phyloP scores from a whole-genome alignment of 1,284 basidiomycete species.

The Marasmius fiardii region DNA sequence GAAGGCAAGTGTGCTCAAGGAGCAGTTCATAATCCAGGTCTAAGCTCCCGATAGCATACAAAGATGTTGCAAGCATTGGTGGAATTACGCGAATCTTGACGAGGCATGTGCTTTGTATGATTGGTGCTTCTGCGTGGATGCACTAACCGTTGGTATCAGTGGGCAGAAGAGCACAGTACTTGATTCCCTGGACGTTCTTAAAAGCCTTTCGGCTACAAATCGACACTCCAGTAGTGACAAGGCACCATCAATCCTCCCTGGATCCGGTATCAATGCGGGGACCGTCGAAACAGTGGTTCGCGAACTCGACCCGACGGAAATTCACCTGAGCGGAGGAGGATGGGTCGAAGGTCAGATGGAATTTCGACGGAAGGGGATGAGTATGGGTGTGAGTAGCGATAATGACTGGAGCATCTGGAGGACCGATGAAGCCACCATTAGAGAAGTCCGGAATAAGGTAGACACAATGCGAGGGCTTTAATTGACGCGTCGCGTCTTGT shows the following conservation, averaged over 20 bases:
- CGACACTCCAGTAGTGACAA: slow-evolving; percentile 24
- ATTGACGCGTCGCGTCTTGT: too few relatives aligned
- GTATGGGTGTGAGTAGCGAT: slow-evolving; percentile 57
- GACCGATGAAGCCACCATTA: slow-evolving; percentile 50
- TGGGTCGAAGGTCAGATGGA: slow-evolving; percentile 55
- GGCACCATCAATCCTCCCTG: slow-evolving; percentile 58
- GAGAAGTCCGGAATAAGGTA: slow-evolving; percentile 45
- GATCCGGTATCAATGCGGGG: slow-evolving; percentile 63
- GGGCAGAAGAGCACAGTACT: slow-evolving; percentile 45
- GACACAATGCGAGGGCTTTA: slow-evolving; percentile 14
- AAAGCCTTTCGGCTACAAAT: slow-evolving; percentile 35
- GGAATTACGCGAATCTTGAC: slow-evolving; percentile 75
- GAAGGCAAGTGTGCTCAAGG: slow-evolving; percentile 37
- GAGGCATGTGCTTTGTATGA: slow-evolving; percentile 41
- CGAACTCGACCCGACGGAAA: slow-evolving; percentile 51
- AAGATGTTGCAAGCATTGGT: slow-evolving; percentile 41
- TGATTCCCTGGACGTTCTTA: slow-evolving; percentile 42
- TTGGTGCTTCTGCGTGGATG: neutral
- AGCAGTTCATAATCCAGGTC: too few relatives aligned
- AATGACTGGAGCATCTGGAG: slow-evolving; percentile 68
- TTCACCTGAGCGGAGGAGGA: slow-evolving; percentile 68
- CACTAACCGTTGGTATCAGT: slow-evolving; percentile 27
- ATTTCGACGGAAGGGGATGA: slow-evolving; percentile 55
- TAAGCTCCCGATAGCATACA: slow-evolving; percentile 40
- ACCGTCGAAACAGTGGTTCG: slow-evolving; percentile 48